Evolutionary conservation across 148 eudicot species (phyloP), one percentile per base, ranked within the genome.

Genomic region (Vaccinium myrtillus): DNA sequence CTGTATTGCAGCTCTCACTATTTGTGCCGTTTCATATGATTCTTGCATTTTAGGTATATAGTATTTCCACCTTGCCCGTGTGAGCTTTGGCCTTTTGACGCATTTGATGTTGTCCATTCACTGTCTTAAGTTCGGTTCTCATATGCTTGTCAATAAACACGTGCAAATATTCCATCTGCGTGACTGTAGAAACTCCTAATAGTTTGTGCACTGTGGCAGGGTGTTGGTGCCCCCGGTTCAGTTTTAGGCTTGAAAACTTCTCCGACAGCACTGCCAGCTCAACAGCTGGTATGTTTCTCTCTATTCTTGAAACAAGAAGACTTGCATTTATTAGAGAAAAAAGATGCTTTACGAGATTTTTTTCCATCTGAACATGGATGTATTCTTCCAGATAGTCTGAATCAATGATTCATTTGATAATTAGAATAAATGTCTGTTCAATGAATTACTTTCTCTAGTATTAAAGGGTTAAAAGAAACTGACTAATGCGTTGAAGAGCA

Each of bases 191-290:
- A 56, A 70, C 43, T 87, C 80, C 18, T 65, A 48, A 81, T 32
- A 65, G 74, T 74, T 43, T 80, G 30, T 77, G 6, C 83, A 75
- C 75, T 87, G 86, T 89, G 86, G 85, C 91, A 97, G 99, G 95
- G 93, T 87, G 93, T 89, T 86, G 87, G 85, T 87, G 89, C 91
- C 75, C 83, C 90, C 77, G 90, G 88, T 80, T 86, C 97, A 63
- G 92, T 84, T 88, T 85, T 94, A 86, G 90, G 91, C 86, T 73
- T 88, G 85, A 97, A 97, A 91, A 90, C 93, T 70, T 87, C 96
- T 77, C 49, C 89, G 90, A 82, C 87, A 69, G 75, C 93, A 81
- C 51, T 92, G 23, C 84, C 97, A 77, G 90, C 92, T 84, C 94
- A 84, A 84, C 83, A 87, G 56, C 84, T 91, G 91, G 99, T 97